phyloP scores from a whole-genome alignment of 2,329 filamentous ascomycete species.

The Chaetomiaceae sp. region DNA sequence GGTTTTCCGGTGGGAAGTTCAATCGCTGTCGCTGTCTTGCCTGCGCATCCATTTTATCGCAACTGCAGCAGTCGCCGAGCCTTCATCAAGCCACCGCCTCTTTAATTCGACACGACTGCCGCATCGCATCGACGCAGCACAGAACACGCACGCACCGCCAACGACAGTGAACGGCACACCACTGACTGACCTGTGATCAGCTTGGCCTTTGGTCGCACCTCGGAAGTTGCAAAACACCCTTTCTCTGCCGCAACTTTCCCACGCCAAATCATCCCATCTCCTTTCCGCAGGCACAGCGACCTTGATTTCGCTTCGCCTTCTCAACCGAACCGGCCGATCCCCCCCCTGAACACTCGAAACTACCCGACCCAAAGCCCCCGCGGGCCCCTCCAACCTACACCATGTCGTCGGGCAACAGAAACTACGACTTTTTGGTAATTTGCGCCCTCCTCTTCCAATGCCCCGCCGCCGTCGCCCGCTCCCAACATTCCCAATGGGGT shows the following conservation, averaged over 20 bases:
- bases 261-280: not conserved
- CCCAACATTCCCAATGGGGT: not conserved
- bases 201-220: conserved; percentile 8
- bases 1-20: too few species aligned
- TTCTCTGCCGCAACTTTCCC: not conserved
- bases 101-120: too few species aligned
- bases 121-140: conserved; percentile 1
- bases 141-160: not conserved
- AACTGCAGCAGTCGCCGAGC: not conserved
- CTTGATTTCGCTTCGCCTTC: not conserved
- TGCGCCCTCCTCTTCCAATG: conserved; percentile 14
- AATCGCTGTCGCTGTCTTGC: too few species aligned
- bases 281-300: not conserved
- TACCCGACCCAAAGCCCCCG: conserved; percentile 9
- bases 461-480: not conserved
- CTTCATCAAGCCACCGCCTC: too few species aligned
- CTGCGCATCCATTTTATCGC: not conserved
- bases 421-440: conserved; percentile 98
- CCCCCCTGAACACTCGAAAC: not conserved
- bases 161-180: not conserved
- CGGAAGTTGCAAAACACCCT: not conserved
- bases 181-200: conserved; percentile 13
- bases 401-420: conserved; percentile 98
- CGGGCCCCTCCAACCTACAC: conserved; percentile 29
- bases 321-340: not conserved